phyloP scores from a whole-genome alignment of 495 filamentous ascomycete genomes.

The Opeltia flavorubescens region DNA sequence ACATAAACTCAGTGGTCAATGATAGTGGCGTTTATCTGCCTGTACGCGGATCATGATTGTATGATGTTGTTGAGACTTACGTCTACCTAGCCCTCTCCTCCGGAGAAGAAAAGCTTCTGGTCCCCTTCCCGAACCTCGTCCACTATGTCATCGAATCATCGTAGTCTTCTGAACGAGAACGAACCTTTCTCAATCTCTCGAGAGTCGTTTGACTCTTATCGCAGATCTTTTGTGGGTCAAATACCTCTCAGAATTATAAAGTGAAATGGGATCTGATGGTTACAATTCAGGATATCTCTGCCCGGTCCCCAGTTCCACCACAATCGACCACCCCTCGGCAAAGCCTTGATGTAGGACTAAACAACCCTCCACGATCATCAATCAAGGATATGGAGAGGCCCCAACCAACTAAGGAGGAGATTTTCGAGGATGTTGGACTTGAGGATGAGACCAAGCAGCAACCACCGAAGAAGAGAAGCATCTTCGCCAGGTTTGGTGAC shows the following conservation, averaged over 20 bases:
- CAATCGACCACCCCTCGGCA: slow-evolving; percentile 47
- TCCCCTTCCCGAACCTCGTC: slow-evolving; percentile 52
- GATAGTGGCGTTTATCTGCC: slow-evolving; percentile 94
- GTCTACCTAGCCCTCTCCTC: slow-evolving; percentile 61
- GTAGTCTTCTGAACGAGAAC: slow-evolving; percentile 58
- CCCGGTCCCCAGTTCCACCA: slow-evolving; percentile 62
- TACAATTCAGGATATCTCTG: slow-evolving; percentile 66
- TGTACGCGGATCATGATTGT: slow-evolving; percentile 33
- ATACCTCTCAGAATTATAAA: background rate
- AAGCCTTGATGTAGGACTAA: slow-evolving; percentile 63
- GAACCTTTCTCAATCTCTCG: slow-evolving; percentile 95
- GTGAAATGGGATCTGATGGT: background rate
- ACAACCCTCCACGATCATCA: slow-evolving; percentile 38
- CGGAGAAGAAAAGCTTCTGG: slow-evolving; percentile 80
- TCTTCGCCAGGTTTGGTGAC: slow-evolving; percentile 79
- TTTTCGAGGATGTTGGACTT: slow-evolving; percentile 84
- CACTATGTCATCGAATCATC: slow-evolving; percentile 50
- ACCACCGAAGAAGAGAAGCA: slow-evolving; percentile 55
- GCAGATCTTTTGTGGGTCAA: slow-evolving; percentile 76
- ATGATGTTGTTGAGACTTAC: slow-evolving; percentile 3
- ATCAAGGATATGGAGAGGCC: slow-evolving; percentile 31
- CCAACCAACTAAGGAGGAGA: slow-evolving; percentile 53
- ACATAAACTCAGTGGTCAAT: slow-evolving; percentile 60
- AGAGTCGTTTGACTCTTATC: slow-evolving; percentile 95
- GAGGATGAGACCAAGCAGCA: slow-evolving; percentile 54